Evolutionary conservation across 163 green algal genomes (phyloP), one percentile per base, ranked within the genome.

Genomic region (Trebouxia gelatinosa): DNA sequence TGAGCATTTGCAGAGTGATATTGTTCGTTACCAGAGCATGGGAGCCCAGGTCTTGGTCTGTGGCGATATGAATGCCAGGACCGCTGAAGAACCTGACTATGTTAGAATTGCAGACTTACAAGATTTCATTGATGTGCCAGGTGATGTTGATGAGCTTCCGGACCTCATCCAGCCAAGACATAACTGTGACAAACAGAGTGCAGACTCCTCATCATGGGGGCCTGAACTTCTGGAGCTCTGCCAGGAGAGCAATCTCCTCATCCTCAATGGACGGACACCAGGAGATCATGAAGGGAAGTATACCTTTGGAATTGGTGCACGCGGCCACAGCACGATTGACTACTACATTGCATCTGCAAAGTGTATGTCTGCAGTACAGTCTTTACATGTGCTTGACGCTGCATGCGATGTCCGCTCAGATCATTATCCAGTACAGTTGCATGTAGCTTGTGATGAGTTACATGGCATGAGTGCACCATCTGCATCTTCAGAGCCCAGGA

Each of bases 201-300:
- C n/a, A 61, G 28, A 31, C 51, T n/a, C n/a, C n/a, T n/a, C n/a
- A n/a, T n/a, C 59, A 70, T 70, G 31, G 59, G 59, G 59, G 26
- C 43, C 31, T 46, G 59, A 70, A n/a, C 59, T 70, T 32, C 59
- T 70, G 6, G 59, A 70, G 59, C 59, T 70, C 43, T 70, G 59
- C 59, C 59, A 70, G 11, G 59, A 70, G 43, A 32, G 31, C 40
- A 70, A 70, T 26, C 59, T 70, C 31, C 59, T 70, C 59, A 70
- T 70, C 43, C 59, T 70, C 31, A 70, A 70, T 70, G 59, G 59
- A 5, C 59, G 59, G 59, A 70, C 59, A n/a, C n/a, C n/a, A n/a
- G n/a, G n/a, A n/a, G n/a, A n/a, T n/a, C n/a, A n/a, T n/a, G n/a
- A n/a, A n/a, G n/a, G n/a, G n/a, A n/a, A n/a, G n/a, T n/a, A n/a